These are phyloP conservation scores for Neltuma alba DNA, from an alignment of 306 rosid species.

Conservation along the genomic window DNA sequence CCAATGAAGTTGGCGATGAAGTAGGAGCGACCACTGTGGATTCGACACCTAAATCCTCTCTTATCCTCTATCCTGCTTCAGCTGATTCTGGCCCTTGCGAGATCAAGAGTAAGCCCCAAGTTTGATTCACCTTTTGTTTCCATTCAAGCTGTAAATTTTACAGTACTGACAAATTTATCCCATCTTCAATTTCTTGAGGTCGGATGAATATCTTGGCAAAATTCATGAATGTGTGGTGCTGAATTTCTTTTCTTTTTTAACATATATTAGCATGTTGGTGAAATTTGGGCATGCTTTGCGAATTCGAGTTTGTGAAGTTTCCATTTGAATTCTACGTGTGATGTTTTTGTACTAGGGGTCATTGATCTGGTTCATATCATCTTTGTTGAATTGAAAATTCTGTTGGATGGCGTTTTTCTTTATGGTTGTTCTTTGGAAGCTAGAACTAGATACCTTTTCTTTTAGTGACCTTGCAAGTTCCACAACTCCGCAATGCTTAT, in stretches of 20 bases:
- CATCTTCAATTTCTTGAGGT: neutral
- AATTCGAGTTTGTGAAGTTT: slow-evolving; percentile 2
- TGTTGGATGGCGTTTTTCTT: neutral
- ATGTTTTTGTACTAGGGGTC: neutral
- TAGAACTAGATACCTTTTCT: neutral
- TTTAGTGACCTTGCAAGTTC: neutral
- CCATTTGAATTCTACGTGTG: neutral
- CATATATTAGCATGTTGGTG: neutral
- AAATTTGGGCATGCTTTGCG: neutral
- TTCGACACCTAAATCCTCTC: slow-evolving; percentile 44
- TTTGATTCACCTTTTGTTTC: neutral
- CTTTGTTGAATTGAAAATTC: neutral
- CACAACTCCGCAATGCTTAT: neutral
- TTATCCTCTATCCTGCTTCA: slow-evolving; percentile 57
- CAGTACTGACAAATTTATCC: neutral
- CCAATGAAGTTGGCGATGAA: slow-evolving; percentile 36
- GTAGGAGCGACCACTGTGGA: neutral
- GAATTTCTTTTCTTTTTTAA: neutral
- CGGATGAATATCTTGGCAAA: neutral
- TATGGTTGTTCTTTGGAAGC: neutral
- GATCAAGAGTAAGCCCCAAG: slow-evolving; percentile 61
- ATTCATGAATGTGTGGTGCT: neutral
- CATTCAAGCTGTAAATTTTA: neutral
- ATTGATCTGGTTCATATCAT: neutral
- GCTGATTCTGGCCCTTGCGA: slow-evolving; percentile 77